These are phyloP conservation scores for Penicillium hordei DNA, from an alignment of 2,329 filamentous ascomycete genomes.

Conservation along the genomic window DNA sequence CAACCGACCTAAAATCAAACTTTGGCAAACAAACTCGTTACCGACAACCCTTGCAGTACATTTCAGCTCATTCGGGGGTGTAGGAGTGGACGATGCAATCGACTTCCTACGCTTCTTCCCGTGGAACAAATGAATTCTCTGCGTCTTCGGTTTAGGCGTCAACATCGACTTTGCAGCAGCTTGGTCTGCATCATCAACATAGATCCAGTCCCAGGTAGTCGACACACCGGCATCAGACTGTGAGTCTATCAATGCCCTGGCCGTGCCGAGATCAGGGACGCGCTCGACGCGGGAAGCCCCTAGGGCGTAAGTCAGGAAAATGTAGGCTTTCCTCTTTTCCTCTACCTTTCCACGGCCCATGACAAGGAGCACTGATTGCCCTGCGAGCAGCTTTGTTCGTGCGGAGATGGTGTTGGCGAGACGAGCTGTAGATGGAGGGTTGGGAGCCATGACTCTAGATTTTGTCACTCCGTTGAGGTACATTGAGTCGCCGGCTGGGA, in stretches of 20 bases:
- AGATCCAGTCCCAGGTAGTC: conserved; percentile 70
- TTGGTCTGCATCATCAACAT: conserved; percentile 66
- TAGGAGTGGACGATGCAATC: conserved; percentile 24
- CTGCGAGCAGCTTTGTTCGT: conserved; percentile 64
- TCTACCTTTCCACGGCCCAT: conserved; percentile 63
- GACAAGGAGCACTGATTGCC: conserved; percentile 69
- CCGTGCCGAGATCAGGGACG: conserved; percentile 65
- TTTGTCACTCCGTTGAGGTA: conserved; percentile 74
- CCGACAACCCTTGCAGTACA: conserved; percentile 66
- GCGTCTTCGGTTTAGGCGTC: conserved; percentile 19
- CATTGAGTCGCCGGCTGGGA: conserved; percentile 78
- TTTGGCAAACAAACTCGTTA: conserved; percentile 89
- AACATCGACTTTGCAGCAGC: conserved; percentile 54
- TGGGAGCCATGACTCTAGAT: conserved; percentile 67
- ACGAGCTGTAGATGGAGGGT: conserved; percentile 57
- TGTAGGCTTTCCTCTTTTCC: conserved; percentile 67
- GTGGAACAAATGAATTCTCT: conserved; percentile 29
- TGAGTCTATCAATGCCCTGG: conserved; percentile 58
- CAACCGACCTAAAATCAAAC: conserved; percentile 79
- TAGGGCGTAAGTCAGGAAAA: conserved; percentile 76
- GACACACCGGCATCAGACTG: conserved; percentile 46
- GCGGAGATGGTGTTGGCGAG: conserved; percentile 58
- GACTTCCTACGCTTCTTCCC: conserved; percentile 48
- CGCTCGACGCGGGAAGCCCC: conserved; percentile 68
- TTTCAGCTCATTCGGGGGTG: conserved; percentile 29